A percentile compares a stretch with the other conserved stretches of the same genome.
Evolutionary conservation across 352 stramenopile species (phyloP).

Genomic region (Pythium scleroteichum): DNA sequence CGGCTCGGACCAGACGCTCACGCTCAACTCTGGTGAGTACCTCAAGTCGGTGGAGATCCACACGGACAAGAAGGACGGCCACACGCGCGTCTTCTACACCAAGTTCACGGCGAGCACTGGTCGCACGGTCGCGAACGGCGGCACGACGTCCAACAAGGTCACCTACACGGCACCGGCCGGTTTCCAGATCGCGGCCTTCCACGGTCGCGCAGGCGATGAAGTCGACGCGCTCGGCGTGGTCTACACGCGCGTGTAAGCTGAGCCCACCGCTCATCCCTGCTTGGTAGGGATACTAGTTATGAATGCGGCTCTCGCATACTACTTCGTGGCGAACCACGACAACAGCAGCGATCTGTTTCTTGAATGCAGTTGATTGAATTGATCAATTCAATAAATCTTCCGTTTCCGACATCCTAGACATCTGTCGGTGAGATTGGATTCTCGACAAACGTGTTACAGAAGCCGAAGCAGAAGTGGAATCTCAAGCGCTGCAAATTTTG

Average conservation of each 20-base stretch:
- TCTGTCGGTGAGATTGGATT: too few relatives aligned
- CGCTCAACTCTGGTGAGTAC: constrained; percentile 39
- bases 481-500: too few relatives aligned
- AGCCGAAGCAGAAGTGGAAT: too few relatives aligned
- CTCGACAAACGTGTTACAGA: too few relatives aligned
- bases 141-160: constrained; percentile 33
- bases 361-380: not conserved
- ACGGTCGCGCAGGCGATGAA: constrained; percentile 41
- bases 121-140: not conserved
- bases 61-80: constrained; percentile 37
- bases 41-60: constrained; percentile 47
- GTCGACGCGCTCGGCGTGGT: constrained; percentile 48
- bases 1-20: constrained; percentile 36
- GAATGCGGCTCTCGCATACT: too few relatives aligned
- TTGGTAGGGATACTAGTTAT: too few relatives aligned
- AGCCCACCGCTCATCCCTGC: too few relatives aligned
- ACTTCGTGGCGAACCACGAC: too few relatives aligned
- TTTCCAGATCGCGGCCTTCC: constrained; percentile 55
- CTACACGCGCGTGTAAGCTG: constrained; percentile 33
- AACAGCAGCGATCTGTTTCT: constrained; percentile 20
- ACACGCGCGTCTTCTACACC: constrained; percentile 49
- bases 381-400: too few relatives aligned
- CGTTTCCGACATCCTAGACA: too few relatives aligned
- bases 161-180: constrained; percentile 37
- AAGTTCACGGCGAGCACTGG: constrained; percentile 39